These are phyloP conservation scores for Pterocarpus macrocarpus DNA, from an alignment of 306 rosid genomes.

Conservation along the genomic window DNA sequence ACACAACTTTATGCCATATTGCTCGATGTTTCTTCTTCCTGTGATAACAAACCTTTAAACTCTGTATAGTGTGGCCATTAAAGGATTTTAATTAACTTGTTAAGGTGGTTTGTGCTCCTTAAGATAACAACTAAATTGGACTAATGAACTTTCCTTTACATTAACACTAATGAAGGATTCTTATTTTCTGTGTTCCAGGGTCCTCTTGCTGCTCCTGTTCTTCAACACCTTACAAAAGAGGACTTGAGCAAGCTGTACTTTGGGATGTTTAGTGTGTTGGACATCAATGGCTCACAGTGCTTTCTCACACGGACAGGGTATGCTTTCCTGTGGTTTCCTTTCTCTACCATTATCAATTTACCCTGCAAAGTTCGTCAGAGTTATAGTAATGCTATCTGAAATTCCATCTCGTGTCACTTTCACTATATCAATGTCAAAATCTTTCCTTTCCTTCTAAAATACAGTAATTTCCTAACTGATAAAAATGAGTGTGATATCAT, in stretches of 20 bases:
- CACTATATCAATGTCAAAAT: slow-evolving; percentile 1
- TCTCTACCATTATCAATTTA: slow-evolving; percentile 12
- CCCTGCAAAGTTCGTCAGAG: not conserved
- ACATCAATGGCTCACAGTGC: slow-evolving; percentile 75
- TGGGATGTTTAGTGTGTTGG: slow-evolving; percentile 76
- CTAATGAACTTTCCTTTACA: slow-evolving; percentile 19
- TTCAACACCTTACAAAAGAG: slow-evolving; percentile 82
- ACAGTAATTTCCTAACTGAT: not conserved
- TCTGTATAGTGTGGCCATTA: too few relatives aligned
- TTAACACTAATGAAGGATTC: slow-evolving; percentile 17
- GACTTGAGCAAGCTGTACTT: slow-evolving; percentile 84
- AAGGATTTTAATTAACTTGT: not conserved
- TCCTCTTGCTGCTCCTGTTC: slow-evolving; percentile 89
- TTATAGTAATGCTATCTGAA: slow-evolving; percentile 19
- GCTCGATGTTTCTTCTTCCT: slow-evolving; percentile 4
- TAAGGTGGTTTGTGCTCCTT: not conserved
- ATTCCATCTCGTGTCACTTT: slow-evolving; percentile 7
- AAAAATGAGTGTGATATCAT: not conserved
- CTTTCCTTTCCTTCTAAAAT: slow-evolving; percentile 1
- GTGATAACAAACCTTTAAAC: not conserved
- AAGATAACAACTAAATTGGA: slow-evolving; percentile 2
- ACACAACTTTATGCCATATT: not conserved
- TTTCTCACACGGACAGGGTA: slow-evolving; percentile 93
- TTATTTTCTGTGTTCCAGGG: slow-evolving; percentile 63
- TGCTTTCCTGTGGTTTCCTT: slow-evolving; percentile 41